Evolutionary conservation across 164 flowering plant species (phyloP).

Genomic region (Berberis vulgaris): DNA sequence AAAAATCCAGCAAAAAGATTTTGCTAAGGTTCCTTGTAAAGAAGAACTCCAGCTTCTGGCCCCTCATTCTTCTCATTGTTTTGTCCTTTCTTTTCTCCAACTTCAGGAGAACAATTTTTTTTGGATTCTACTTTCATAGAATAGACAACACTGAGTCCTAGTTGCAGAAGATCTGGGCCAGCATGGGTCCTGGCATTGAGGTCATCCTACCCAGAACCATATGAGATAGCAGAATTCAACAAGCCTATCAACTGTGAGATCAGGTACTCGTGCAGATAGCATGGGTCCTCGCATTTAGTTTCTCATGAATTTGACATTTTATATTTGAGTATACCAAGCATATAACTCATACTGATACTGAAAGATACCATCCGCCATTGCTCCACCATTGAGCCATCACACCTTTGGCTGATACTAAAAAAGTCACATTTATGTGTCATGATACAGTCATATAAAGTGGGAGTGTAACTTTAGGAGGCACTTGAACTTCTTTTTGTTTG

Average conservation of each 20-base stretch:
- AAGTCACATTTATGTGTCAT: no score
- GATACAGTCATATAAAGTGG: no score
- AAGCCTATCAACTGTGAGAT: neutral
- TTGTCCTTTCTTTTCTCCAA: neutral
- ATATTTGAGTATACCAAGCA: no score
- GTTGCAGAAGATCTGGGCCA: conserved; percentile 2
- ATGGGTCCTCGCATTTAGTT: neutral
- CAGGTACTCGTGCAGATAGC: neutral
- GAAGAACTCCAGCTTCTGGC: neutral
- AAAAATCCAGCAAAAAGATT: neutral
- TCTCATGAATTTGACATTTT: neutral
- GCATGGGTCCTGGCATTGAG: neutral
- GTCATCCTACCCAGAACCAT: neutral
- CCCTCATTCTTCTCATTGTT: neutral
- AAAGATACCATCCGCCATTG: no score
- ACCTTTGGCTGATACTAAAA: no score
- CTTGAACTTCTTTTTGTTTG: no score
- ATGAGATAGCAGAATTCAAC: neutral
- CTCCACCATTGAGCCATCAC: no score
- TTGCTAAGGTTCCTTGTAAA: neutral
- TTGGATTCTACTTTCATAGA: neutral
- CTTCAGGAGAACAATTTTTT: neutral
- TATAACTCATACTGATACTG: no score
- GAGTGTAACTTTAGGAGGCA: no score
- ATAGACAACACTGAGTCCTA: neutral